A percentile compares a stretch with the other conserved stretches of the same genome.
phyloP scores from a whole-genome alignment of 108 stramenopile genomes.

The Aurantiochytrium sp. region DNA sequence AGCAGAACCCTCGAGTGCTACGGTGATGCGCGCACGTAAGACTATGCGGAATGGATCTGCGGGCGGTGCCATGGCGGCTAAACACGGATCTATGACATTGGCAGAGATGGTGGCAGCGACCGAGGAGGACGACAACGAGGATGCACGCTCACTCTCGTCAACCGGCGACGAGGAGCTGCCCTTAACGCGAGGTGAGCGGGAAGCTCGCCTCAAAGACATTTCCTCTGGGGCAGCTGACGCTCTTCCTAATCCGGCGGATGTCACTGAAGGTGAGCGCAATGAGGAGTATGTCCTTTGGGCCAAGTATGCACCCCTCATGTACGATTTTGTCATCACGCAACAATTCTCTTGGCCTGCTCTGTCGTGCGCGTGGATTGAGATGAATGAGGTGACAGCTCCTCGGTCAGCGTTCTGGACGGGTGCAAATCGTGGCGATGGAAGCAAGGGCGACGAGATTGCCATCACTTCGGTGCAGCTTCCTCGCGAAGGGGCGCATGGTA shows the following conservation, averaged over 20 bases:
- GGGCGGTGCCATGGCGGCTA: not conserved
- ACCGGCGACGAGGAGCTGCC: not conserved
- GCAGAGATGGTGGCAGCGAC: not conserved
- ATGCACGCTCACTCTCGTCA: not conserved
- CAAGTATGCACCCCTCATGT: not conserved
- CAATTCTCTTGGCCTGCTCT: not conserved
- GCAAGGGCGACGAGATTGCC: not conserved
- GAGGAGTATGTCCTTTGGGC: not conserved
- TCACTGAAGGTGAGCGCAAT: not conserved
- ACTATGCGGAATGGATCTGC: not conserved
- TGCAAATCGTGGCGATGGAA: not conserved
- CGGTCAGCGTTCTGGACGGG: not conserved
- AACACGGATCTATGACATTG: not conserved
- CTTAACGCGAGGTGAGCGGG: not conserved
- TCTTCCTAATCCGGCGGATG: not conserved
- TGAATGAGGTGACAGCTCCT: not conserved
- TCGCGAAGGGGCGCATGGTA: not conserved
- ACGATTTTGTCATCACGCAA: not conserved
- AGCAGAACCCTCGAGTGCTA: too few species aligned
- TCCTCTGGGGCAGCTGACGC: not conserved
- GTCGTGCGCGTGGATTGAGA: not conserved
- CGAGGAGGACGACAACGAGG: not conserved
- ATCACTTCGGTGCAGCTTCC: not conserved
- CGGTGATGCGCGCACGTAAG: too few species aligned
- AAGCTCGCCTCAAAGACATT: not conserved